A percentile compares a stretch with the other conserved stretches of the same genome.
phyloP scores from a whole-genome alignment of 495 filamentous ascomycete genomes.

The Annulohypoxylon bovei region DNA sequence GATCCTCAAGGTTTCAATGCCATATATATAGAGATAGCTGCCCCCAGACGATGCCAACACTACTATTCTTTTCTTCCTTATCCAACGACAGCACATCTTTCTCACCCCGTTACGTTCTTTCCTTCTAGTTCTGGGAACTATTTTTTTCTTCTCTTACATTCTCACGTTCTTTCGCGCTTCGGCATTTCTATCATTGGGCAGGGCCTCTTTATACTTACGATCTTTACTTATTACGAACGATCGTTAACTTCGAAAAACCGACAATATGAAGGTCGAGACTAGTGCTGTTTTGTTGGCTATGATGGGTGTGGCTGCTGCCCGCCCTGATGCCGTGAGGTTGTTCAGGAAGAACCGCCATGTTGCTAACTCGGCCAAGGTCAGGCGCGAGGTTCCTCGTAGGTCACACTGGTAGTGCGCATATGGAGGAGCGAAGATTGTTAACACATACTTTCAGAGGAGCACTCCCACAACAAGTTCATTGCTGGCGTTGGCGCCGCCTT shows the following conservation, averaged over 20 bases:
- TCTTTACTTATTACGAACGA: slow-evolving; percentile 41
- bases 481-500: slow-evolving; percentile 56
- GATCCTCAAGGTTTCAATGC: slow-evolving; percentile 24
- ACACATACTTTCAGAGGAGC: slow-evolving; percentile 56
- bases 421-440: background rate
- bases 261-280: slow-evolving; percentile 59
- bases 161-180: slow-evolving; percentile 38
- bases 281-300: slow-evolving; percentile 52
- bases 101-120: slow-evolving; percentile 42
- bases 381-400: slow-evolving; percentile 64
- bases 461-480: slow-evolving; percentile 69
- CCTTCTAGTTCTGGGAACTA: slow-evolving; percentile 14
- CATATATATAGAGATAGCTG: slow-evolving; percentile 38
- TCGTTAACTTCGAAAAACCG: slow-evolving; percentile 47
- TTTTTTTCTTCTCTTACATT: slow-evolving; percentile 47
- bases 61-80: slow-evolving; percentile 39
- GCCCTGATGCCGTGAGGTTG: slow-evolving; percentile 49
- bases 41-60: background rate
- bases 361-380: slow-evolving; percentile 38
- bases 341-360: slow-evolving; percentile 41
- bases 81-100: slow-evolving; percentile 46
- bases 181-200: slow-evolving; percentile 48
- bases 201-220: slow-evolving; percentile 47
- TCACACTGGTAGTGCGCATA: background rate
- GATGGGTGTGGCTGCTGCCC: slow-evolving; percentile 49